Conservation (phyloP, 2,329 filamentous ascomycete species). For the Penicillium digitatum region DNA sequence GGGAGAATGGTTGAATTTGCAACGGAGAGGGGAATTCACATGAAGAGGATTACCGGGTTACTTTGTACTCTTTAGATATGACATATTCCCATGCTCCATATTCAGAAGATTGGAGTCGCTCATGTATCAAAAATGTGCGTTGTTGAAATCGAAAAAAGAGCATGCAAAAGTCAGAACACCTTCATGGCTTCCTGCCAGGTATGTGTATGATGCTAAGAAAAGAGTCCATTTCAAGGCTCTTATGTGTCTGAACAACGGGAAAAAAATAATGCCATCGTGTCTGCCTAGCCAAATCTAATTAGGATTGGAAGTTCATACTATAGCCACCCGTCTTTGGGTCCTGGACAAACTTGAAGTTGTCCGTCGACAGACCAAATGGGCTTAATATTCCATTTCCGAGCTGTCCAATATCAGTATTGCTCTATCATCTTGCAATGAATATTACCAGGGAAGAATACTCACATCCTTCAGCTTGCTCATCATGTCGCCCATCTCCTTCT, state of each 20-base stretch:
- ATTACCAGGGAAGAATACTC: constrained; percentile 30
- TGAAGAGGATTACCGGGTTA: too few relatives aligned
- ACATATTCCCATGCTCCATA: background rate
- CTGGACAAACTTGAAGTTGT: constrained; percentile 91
- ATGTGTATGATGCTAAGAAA: background rate
- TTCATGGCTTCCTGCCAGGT: constrained; percentile 4
- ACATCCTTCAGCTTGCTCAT: constrained; percentile 90
- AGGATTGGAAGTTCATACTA: constrained; percentile 74
- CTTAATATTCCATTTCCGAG: constrained; percentile 88
- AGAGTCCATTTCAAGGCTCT: background rate
- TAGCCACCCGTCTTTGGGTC: constrained; percentile 88
- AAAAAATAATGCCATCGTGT: background rate
- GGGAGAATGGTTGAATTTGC: too few relatives aligned
- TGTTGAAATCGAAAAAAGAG: background rate
- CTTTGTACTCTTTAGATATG: too few relatives aligned
- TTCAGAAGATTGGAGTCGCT: background rate
- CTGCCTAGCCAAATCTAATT: background rate
- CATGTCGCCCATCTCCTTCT: constrained; percentile 91
- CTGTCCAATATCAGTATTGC: constrained; percentile 32
- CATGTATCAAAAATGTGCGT: background rate
- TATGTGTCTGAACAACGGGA: background rate
- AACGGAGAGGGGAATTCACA: too few relatives aligned
- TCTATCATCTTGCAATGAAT: background rate
- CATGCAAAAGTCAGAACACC: constrained; percentile 3
- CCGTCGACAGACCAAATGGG: constrained; percentile 88